phyloP scores from a whole-genome alignment of 2,329 filamentous ascomycete genomes.

The Exophiala mesophila region DNA sequence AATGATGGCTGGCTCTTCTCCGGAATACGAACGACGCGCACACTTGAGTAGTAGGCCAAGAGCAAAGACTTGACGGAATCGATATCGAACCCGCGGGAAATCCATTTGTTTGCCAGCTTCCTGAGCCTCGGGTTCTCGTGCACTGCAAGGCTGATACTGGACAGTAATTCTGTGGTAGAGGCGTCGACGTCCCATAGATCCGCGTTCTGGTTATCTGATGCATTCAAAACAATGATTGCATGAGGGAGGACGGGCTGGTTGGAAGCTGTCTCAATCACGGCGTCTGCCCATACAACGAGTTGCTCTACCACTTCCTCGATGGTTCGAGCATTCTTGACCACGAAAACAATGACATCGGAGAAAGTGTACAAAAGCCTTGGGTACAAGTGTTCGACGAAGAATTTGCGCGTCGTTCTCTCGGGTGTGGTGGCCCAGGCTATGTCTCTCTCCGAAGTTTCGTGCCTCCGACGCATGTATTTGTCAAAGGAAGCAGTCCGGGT shows the following conservation, averaged over 20 bases:
- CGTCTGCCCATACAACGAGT: constrained; percentile 49
- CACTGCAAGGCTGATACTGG: constrained; percentile 34
- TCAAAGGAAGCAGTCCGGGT: too few species aligned
- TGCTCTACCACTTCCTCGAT: too few species aligned
- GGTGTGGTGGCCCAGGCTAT: constrained; percentile 34
- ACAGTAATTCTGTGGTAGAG: constrained; percentile 39
- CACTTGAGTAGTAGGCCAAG: constrained; percentile 48
- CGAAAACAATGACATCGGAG: constrained; percentile 44
- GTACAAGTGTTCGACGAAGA: constrained; percentile 39
- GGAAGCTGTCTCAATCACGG: constrained; percentile 49
- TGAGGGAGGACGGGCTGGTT: constrained; percentile 54
- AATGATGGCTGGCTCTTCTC: constrained; percentile 38
- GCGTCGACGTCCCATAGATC: constrained; percentile 41
- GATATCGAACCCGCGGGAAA: too few species aligned
- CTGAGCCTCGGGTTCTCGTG: constrained; percentile 31
- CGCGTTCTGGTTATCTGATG: constrained; percentile 36
- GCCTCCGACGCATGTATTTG: too few species aligned
- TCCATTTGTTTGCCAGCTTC: too few species aligned
- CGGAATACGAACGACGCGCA: constrained; percentile 48
- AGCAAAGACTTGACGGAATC: constrained; percentile 45
- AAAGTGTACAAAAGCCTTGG: constrained; percentile 46
- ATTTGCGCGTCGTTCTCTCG: constrained; percentile 34
- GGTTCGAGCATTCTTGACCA: constrained; percentile 41
- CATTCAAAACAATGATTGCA: constrained; percentile 51
- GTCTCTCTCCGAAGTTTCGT: constrained; percentile 15